A percentile compares a stretch with the other conserved stretches of the same genome.
Conservation (phyloP, 2,329 filamentous ascomycete species). For the Claviceps arundinis region DNA sequence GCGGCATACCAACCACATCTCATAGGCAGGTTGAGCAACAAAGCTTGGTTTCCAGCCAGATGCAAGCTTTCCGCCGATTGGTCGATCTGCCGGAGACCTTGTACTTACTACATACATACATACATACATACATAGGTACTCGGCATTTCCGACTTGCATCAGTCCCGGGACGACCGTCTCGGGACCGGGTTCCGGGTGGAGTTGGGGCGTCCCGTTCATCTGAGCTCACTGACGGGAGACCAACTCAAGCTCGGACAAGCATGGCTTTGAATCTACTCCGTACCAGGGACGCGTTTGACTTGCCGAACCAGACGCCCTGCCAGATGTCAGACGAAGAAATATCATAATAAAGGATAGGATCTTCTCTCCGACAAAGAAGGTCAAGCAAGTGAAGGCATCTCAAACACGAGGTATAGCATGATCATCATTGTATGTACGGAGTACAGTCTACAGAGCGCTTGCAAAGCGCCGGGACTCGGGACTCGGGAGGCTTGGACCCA, state of each 20-base stretch:
- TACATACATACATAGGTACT: too few species aligned
- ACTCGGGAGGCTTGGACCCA: not conserved
- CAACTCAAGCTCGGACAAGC: not conserved
- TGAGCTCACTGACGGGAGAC: not conserved
- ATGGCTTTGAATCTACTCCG: too few species aligned
- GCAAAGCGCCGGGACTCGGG: not conserved
- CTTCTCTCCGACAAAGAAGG: too few species aligned
- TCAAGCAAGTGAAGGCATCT: too few species aligned
- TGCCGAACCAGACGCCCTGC: too few species aligned
- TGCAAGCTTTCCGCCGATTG: not conserved
- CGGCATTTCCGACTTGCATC: not conserved
- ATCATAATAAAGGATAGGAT: too few species aligned
- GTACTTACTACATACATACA: too few species aligned
- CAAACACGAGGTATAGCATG: not conserved
- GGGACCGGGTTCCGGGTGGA: constrained; percentile 1
- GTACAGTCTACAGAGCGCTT: too few species aligned
- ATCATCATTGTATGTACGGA: not conserved
- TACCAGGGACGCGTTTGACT: too few species aligned
- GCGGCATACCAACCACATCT: not conserved
- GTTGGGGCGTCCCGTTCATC: not conserved
- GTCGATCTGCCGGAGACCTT: not conserved
- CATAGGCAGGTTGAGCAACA: not conserved
- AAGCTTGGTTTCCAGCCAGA: not conserved
- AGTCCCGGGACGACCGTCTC: not conserved
- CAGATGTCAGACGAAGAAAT: not conserved